Evolutionary conservation across 768 basidiomycete genomes (phyloP).

Genomic region (Aureoboletus auriporus): DNA sequence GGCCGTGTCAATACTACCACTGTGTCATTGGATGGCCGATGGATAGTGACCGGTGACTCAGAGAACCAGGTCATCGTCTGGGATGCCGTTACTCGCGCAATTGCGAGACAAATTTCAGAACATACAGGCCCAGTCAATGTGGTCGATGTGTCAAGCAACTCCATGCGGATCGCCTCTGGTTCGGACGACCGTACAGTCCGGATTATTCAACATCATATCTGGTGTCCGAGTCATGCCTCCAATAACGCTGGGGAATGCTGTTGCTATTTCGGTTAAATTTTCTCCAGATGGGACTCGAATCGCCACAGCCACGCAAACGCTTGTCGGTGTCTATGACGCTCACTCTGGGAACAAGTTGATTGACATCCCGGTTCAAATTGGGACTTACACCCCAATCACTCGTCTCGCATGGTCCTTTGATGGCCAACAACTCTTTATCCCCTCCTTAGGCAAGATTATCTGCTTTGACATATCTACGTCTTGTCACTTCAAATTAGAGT

Average conservation of each 20-base stretch:
- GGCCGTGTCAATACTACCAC: neutral
- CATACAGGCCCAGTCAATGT: neutral
- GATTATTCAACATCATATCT: too few species aligned
- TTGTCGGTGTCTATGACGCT: neutral
- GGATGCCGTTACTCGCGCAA: neutral
- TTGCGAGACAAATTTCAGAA: neutral
- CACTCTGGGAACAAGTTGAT: neutral
- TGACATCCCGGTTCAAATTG: neutral
- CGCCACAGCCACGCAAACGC: neutral
- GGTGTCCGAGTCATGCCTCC: too few species aligned
- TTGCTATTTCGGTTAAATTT: too few species aligned
- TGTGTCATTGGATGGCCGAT: neutral
- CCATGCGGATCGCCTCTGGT: neutral
- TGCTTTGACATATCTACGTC: neutral
- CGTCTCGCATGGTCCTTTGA: constrained; percentile 1
- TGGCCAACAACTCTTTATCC: neutral
- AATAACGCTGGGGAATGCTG: too few species aligned
- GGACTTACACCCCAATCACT: neutral
- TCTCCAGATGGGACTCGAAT: neutral
- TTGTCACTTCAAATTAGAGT: neutral
- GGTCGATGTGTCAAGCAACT: neutral
- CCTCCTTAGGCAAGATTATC: neutral
- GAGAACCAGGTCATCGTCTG: neutral
- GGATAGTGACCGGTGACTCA: neutral
- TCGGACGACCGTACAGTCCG: neutral